Base-by-base conservation (phyloP, 768 basidiomycete species). In the Rhodotorula diobovata region DNA sequence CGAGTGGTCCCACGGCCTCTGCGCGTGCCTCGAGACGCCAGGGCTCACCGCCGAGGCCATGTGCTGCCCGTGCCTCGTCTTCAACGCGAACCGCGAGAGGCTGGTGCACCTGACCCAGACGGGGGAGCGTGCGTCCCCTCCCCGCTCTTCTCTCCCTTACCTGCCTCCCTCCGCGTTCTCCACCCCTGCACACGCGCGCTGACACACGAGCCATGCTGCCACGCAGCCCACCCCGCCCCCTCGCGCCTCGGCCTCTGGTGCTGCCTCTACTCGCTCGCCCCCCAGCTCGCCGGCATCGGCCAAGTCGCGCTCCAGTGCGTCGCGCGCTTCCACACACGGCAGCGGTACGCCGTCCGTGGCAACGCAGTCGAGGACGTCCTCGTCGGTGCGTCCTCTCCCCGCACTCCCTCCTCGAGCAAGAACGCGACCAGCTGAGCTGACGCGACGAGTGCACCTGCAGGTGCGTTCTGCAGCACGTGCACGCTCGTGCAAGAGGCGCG, bases 401-500 rank as follows among this genome's bases (percentile, higher is more conserved):
- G 28, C 35, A 15, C 28, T 2, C 28, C 21, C 3, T 11, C 25
- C 23, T 50, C 25, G 20, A 4, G 4, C 9, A 21, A 8, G 46
- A 23, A 23, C 46, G 46, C 9, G 4, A 25, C 6, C 11, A 50
- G 48, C 4, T 12, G 23, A 25, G 11, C 25, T 11, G 3, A 28
- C 1, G 6, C 48, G 48, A 50, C 23, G 45, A 43, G 41, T n/a
- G 18, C 41, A 18, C 41, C 16, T 14, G 2, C 43, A 70, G 69
- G 53, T 32, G 67, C 70, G 0, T 68, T 75, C 57, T 75, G 70
- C 51, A 14, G 54, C 0, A 32, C 73, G 8, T 75, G 73, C 63
- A 60, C 67, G 20, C 70, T 71, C 61, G 70, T 75, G 8, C 73
- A 75, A 35, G 73, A 75, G 46, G 45, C 46, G 21, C 66, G 73